Percentiles rank a stretch among this genome's conserved stretches.
Evolutionary conservation across 768 basidiomycete species (phyloP).

Genomic region (Tylopilus cervinicoccineus): DNA sequence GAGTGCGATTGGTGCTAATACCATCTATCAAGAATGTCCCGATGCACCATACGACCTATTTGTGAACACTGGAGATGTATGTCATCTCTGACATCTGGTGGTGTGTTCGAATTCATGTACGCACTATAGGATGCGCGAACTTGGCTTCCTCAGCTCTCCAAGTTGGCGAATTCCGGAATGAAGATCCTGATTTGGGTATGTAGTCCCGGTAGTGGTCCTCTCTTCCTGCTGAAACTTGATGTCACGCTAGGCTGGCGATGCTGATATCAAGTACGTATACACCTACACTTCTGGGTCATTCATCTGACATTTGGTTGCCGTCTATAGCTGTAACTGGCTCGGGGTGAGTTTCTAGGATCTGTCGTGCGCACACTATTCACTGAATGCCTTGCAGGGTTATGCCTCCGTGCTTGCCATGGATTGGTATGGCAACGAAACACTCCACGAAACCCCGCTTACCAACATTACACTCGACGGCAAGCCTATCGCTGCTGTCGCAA

Average conservation of each 20-base stretch:
- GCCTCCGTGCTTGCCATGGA: constrained; percentile 42
- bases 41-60: constrained; percentile 41
- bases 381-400: constrained; percentile 23
- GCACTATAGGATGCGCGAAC: constrained; percentile 32
- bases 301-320: constrained; percentile 1
- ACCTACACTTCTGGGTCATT: not conserved
- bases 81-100: constrained; percentile 5
- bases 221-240: not conserved
- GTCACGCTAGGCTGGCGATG: constrained; percentile 23
- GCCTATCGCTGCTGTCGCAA: constrained; percentile 55
- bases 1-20: constrained; percentile 51
- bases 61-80: constrained; percentile 52
- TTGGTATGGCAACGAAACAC: constrained; percentile 41
- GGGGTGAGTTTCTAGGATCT: constrained; percentile 25
- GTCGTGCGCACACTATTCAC: not conserved
- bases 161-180: constrained; percentile 34
- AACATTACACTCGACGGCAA: constrained; percentile 56
- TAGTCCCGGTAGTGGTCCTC: not conserved
- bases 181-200: constrained; percentile 41
- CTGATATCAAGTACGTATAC: constrained; percentile 24
- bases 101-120: not conserved
- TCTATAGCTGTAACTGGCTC: constrained; percentile 11
- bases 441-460: constrained; percentile 38
- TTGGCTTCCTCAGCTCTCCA: constrained; percentile 34
- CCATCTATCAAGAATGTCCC: constrained; percentile 47